Conservation (phyloP, 139 green algal genomes). For the Closterium sp. region DNA sequence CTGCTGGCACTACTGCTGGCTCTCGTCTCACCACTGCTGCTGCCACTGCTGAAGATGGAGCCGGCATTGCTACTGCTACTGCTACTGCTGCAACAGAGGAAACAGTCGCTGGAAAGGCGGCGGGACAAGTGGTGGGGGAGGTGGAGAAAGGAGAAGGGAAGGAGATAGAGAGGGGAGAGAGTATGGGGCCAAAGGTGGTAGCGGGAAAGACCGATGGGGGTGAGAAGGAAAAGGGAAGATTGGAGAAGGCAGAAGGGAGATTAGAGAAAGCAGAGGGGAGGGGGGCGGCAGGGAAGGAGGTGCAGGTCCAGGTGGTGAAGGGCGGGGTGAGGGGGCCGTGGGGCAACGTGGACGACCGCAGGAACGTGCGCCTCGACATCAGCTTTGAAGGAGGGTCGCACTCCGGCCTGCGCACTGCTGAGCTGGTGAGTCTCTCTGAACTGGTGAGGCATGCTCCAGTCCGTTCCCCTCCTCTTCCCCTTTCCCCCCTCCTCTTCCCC, state of each 20-base stretch:
- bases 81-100: no score
- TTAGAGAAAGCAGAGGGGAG: no score
- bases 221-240: not conserved
- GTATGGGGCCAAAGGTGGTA: not conserved
- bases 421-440: conserved; percentile 24
- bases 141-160: no score
- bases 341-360: conserved; percentile 6
- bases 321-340: not conserved
- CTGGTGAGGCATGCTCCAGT: not conserved
- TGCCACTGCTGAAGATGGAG: no score
- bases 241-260: not conserved
- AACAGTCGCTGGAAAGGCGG: no score
- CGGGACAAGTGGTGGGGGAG: no score
- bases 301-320: not conserved
- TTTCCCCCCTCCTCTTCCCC: not conserved
- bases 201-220: not conserved
- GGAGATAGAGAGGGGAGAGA: not conserved
- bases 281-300: not conserved
- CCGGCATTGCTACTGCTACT: no score
- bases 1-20: not conserved
- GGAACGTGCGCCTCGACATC: conserved; percentile 44
- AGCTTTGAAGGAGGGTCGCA: conserved; percentile 43
- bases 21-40: no score
- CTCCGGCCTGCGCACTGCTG: conserved; percentile 34
- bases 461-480: not conserved